These are phyloP conservation scores for Parietaria judaica DNA, from an alignment of 306 rosid genomes.

Conservation along the genomic window DNA sequence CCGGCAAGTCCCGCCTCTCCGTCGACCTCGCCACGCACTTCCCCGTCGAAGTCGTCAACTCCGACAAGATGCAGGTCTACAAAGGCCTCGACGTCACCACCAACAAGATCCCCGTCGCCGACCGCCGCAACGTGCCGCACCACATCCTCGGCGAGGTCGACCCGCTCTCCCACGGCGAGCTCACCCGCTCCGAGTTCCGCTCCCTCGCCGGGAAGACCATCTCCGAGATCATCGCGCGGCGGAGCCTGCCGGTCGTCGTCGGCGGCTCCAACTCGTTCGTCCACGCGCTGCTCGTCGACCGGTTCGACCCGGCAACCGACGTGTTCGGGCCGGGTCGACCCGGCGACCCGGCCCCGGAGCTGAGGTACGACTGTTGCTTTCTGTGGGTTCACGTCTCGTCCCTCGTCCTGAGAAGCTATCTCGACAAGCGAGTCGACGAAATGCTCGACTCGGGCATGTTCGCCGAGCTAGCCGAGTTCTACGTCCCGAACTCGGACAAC, in stretches of 20 bases:
- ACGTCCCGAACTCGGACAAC: slow-evolving; percentile 23
- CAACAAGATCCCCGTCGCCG: slow-evolving; percentile 60
- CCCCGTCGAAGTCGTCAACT: slow-evolving; percentile 67
- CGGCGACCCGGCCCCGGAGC: slow-evolving; percentile 25
- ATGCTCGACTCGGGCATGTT: slow-evolving; percentile 83
- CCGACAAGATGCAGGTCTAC: slow-evolving; percentile 87
- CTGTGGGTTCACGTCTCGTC: slow-evolving; percentile 76
- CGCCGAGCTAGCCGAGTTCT: slow-evolving; percentile 70
- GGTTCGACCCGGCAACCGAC: slow-evolving; percentile 33
- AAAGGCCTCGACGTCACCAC: slow-evolving; percentile 72
- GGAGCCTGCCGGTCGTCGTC: slow-evolving; percentile 53
- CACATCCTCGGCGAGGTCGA: slow-evolving; percentile 71
- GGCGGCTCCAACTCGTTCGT: slow-evolving; percentile 93
- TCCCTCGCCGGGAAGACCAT: slow-evolving; percentile 23
- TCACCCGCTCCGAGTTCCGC: slow-evolving; percentile 53
- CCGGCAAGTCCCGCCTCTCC: slow-evolving; percentile 78
- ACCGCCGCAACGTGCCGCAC: slow-evolving; percentile 54
- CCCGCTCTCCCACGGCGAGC: slow-evolving; percentile 28
- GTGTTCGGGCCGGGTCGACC: slow-evolving; percentile 30
- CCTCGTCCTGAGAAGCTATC: slow-evolving; percentile 36
- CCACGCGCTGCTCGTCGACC: slow-evolving; percentile 46
- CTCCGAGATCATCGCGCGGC: slow-evolving; percentile 25
- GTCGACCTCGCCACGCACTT: slow-evolving; percentile 63
- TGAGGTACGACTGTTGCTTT: slow-evolving; percentile 71
- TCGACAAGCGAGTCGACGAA: slow-evolving; percentile 69